Conservation (phyloP, 2,329 filamentous ascomycete genomes). For the Lachnellula subtilissima region DNA sequence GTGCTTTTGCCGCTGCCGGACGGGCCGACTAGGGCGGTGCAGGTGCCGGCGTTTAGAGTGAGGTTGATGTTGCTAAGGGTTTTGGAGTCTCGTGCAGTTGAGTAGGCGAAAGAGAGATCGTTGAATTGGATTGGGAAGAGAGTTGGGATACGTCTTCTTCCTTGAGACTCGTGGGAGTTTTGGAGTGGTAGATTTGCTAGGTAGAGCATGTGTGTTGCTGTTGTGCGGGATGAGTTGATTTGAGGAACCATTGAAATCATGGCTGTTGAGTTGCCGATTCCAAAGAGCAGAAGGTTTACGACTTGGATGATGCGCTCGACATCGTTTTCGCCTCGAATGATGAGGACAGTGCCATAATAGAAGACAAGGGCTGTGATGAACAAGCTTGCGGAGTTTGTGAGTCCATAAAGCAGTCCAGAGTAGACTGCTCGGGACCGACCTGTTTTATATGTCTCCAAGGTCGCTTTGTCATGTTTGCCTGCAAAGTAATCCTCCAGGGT, state of each 20-base stretch:
- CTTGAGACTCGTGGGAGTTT: constrained; percentile 26
- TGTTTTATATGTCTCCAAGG: constrained; percentile 47
- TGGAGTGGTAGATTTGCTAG: constrained; percentile 55
- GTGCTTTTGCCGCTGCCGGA: constrained; percentile 94
- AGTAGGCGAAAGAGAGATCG: constrained; percentile 68
- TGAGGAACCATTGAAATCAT: constrained; percentile 75
- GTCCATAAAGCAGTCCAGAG: constrained; percentile 67
- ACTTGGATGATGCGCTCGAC: constrained; percentile 65
- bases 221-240: constrained; percentile 67
- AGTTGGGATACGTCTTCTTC: constrained; percentile 44
- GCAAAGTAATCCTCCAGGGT: constrained; percentile 70
- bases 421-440: constrained; percentile 64
- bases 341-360: constrained; percentile 70
- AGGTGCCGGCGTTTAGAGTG: constrained; percentile 55
- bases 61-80: constrained; percentile 66
- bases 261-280: constrained; percentile 65
- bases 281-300: constrained; percentile 79
- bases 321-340: constrained; percentile 44
- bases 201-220: constrained; percentile 66
- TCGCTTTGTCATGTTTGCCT: constrained; percentile 53
- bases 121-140: constrained; percentile 48
- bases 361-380: constrained; percentile 77
- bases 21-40: constrained; percentile 72
- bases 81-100: constrained; percentile 44
- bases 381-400: constrained; percentile 68